phyloP scores from a whole-genome alignment of 108 stramenopile genomes.

The Chaetoceros tenuissimus region DNA sequence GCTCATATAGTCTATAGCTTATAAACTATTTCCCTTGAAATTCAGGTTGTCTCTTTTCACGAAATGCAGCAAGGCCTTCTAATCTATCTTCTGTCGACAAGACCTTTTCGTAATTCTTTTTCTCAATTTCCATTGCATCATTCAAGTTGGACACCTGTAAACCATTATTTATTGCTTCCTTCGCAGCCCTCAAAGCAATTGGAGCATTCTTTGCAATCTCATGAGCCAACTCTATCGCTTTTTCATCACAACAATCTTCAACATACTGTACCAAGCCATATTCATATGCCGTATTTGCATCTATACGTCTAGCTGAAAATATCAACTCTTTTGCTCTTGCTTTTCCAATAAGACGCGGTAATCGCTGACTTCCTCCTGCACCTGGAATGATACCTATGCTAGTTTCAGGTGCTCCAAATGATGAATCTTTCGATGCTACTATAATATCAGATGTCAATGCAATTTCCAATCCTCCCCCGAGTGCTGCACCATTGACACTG shows the following conservation, averaged over 20 bases:
- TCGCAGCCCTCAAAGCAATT: conserved; percentile 64
- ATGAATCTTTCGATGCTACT: conserved; percentile 42
- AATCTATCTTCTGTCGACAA: conserved; percentile 60
- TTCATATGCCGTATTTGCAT: conserved; percentile 29
- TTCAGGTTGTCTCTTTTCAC: conserved; percentile 51
- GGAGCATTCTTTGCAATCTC: conserved; percentile 65
- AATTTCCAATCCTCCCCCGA: conserved; percentile 81
- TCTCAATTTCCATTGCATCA: conserved; percentile 57
- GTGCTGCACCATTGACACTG: conserved; percentile 66
- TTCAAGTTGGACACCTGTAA: conserved; percentile 25
- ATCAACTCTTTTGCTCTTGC: conserved; percentile 68
- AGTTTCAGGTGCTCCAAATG: conserved; percentile 72
- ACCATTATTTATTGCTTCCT: conserved; percentile 60
- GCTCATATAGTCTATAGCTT: not conserved
- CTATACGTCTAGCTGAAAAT: conserved; percentile 40
- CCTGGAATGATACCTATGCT: conserved; percentile 79
- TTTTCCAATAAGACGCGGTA: conserved; percentile 57
- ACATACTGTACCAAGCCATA: conserved; percentile 52
- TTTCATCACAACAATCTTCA: conserved; percentile 20
- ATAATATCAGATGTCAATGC: conserved; percentile 68
- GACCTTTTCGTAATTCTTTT: conserved; percentile 37
- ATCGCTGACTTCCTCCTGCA: conserved; percentile 73
- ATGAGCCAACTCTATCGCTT: conserved; percentile 34
- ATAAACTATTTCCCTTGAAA: conserved; percentile 45
- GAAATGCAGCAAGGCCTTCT: conserved; percentile 69